Percentiles rank a stretch among this genome's conserved stretches.
These are phyloP conservation scores for Aspergillaceae sp. DNA, from an alignment of 2,329 filamentous ascomycete genomes.

Conservation along the genomic window DNA sequence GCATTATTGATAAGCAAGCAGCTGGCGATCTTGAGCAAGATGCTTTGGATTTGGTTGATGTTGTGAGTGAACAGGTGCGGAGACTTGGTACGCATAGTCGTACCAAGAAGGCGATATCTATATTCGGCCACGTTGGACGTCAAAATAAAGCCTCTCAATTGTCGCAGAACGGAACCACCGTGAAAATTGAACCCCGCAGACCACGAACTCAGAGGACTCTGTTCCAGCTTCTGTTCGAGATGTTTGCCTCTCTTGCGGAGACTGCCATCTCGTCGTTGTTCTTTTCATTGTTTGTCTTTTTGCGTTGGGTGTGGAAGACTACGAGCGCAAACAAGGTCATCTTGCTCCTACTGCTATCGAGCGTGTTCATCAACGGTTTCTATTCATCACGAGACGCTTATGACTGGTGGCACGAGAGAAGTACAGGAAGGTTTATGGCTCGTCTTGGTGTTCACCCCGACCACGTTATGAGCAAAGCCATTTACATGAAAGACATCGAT, in stretches of 20 bases:
- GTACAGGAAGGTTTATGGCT: slow-evolving; percentile 70
- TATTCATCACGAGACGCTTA: slow-evolving; percentile 65
- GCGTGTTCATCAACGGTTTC: slow-evolving; percentile 63
- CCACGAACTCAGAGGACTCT: slow-evolving; percentile 54
- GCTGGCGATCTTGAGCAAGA: slow-evolving; percentile 56
- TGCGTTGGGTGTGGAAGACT: slow-evolving; percentile 59
- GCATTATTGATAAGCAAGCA: slow-evolving; percentile 55
- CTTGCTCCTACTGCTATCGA: slow-evolving; percentile 58
- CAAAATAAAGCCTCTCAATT: slow-evolving; percentile 35
- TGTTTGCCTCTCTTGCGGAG: slow-evolving; percentile 61
- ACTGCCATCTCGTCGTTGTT: slow-evolving; percentile 68
- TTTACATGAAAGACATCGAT: slow-evolving; percentile 76
- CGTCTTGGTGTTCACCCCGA: slow-evolving; percentile 73
- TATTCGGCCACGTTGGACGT: slow-evolving; percentile 41
- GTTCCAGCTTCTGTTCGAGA: slow-evolving; percentile 63
- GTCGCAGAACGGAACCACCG: slow-evolving; percentile 21
- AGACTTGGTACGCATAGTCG: slow-evolving; percentile 39
- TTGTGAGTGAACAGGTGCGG: slow-evolving; percentile 43
- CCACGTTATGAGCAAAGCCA: slow-evolving; percentile 69
- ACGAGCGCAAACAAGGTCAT: slow-evolving; percentile 67
- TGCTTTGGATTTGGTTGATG: slow-evolving; percentile 41
- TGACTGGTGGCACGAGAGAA: slow-evolving; percentile 78
- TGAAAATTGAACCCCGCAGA: slow-evolving; percentile 39
- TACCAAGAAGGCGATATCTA: slow-evolving; percentile 41
- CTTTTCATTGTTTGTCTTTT: slow-evolving; percentile 61